A percentile compares a stretch with the other conserved stretches of the same genome.
Conservation (phyloP, 2,329 filamentous ascomycete species). For the Talaromyces sp. region DNA sequence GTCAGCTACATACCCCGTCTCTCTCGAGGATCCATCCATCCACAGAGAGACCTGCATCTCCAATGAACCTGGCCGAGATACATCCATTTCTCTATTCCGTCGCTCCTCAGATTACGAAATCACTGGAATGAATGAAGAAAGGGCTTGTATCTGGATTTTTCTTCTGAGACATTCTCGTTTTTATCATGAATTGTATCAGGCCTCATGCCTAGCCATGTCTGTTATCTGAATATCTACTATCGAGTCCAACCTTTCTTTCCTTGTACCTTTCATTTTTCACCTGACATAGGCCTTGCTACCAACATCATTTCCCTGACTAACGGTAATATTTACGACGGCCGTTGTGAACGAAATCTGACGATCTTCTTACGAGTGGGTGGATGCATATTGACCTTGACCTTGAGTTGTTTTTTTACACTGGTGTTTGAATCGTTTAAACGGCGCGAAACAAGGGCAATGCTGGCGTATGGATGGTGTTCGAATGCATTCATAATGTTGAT, state of each 20-base stretch:
- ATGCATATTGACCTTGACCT: too few species aligned
- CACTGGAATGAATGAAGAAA: not conserved
- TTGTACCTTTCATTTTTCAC: not conserved
- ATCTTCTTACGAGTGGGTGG: too few species aligned
- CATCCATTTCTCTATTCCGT: not conserved
- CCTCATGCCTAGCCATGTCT: not conserved
- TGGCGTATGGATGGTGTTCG: too few species aligned
- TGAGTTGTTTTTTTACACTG: not conserved
- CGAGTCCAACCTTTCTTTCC: constrained; percentile 2
- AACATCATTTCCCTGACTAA: too few species aligned
- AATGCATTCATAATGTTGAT: too few species aligned
- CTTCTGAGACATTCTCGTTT: not conserved
- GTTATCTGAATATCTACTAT: constrained; percentile 1
- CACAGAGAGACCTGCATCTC: constrained; percentile 17
- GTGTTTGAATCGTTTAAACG: too few species aligned
- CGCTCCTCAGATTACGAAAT: not conserved
- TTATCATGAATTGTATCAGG: constrained; percentile 8
- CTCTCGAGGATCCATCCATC: not conserved
- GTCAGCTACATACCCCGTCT: constrained; percentile 23
- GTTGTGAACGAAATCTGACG: too few species aligned
- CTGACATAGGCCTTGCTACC: not conserved
- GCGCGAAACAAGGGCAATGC: too few species aligned
- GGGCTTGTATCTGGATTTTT: not conserved
- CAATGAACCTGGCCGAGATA: constrained; percentile 3
- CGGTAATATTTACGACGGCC: too few species aligned